Evolutionary conservation across 768 basidiomycete genomes (phyloP), one percentile per base, ranked within the genome.

Genomic region (Udeniomyces megalosporus): DNA sequence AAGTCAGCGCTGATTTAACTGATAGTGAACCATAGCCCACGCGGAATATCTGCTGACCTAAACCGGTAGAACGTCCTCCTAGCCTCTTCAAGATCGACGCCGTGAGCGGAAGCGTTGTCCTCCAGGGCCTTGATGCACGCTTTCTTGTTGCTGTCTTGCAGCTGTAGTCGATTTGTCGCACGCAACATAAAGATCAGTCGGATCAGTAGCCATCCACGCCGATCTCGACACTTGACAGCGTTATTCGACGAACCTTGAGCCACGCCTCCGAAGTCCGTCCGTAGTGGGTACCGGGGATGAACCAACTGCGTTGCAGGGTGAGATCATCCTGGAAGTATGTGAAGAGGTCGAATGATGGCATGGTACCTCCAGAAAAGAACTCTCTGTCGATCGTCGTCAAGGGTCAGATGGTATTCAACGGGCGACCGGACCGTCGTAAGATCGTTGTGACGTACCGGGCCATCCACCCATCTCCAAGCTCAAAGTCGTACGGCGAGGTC

Each of bases 391-490:
- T n/a, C n/a, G n/a, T n/a, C n/a, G n/a, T n/a, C 28, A 29, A 50
- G 48, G 22, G 28, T n/a, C 48, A 50, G 11, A 22, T 22, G 8
- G n/a, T 22, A 29, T 50, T 29, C 8, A 29, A n/a, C 10, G 11
- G 11, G 22, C n/a, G 48, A 29, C 48, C n/a, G 8, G n/a, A 50
- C 8, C 10, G 8, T 50, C n/a, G n/a, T 10, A n/a, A 50, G n/a
- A 50, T 22, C 48, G 28, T 8, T 7, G 48, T 22, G 8, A 50
- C 48, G 11, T n/a, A 50, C 72, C 82, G 75, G 5, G 82, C 79
- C 84, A 85, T 85, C 84, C 84, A 85, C 5, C 82, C 82, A 62
- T 84, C 83, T 58, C 75, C 77, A 58, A 82, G 79, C 60, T 80
- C 80, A 64, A 84, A 85, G 66, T 85, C 82, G 68, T 85, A 85